Evolutionary conservation across 2,329 filamentous ascomycete genomes (phyloP).

Genomic region (Pestalotiopsis sp.): DNA sequence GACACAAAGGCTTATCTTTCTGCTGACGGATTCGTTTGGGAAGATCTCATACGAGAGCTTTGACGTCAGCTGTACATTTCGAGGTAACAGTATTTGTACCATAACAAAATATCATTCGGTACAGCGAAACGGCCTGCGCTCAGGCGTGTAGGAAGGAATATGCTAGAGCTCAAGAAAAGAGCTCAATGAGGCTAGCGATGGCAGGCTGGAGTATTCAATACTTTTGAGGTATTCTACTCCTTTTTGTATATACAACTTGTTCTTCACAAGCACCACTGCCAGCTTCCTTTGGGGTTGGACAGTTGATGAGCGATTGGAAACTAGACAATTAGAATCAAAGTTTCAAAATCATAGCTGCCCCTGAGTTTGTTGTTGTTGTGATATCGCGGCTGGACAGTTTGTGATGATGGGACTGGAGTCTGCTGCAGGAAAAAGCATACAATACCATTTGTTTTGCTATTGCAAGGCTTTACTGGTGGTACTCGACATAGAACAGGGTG

Average conservation of each 20-base stretch:
- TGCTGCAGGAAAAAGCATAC: too few relatives aligned
- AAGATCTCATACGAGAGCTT: neutral
- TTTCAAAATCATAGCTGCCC: neutral
- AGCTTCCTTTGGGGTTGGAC: neutral
- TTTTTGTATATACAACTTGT: neutral
- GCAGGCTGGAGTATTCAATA: neutral
- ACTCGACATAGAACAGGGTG: too few relatives aligned
- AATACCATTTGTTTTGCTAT: too few relatives aligned
- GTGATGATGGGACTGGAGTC: too few relatives aligned
- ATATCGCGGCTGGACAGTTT: neutral
- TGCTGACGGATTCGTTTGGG: neutral
- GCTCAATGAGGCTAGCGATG: neutral
- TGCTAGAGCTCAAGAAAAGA: neutral
- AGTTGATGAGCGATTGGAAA: neutral
- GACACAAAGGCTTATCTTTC: neutral
- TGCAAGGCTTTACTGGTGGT: too few relatives aligned
- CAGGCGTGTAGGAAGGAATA: neutral
- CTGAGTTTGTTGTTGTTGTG: neutral
- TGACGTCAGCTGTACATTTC: neutral
- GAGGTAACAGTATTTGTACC: neutral
- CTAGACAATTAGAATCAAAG: neutral
- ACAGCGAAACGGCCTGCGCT: neutral
- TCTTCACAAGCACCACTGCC: neutral
- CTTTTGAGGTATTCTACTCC: neutral
- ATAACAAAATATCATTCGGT: neutral